A percentile compares a stretch with the other conserved stretches of the same genome.
These are phyloP conservation scores for Butyriboletus loyo DNA, from an alignment of 768 basidiomycete genomes.

Conservation along the genomic window DNA sequence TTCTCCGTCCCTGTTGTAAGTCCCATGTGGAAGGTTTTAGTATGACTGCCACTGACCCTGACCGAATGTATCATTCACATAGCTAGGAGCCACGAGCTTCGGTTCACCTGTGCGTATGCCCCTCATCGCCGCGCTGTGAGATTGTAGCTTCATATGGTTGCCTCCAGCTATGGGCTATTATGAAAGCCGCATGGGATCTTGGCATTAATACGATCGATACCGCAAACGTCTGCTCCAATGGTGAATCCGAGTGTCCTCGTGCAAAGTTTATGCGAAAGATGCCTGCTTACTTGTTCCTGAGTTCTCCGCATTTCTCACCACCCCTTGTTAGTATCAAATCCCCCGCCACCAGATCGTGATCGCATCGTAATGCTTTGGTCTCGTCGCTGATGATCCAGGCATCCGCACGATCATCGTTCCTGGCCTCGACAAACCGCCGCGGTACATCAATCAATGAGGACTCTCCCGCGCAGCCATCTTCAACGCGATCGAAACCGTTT, in stretches of 20 bases:
- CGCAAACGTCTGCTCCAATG: constrained; percentile 36
- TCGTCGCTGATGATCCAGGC: constrained; percentile 11
- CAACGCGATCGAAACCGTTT: constrained; percentile 36
- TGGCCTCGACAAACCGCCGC: constrained; percentile 9
- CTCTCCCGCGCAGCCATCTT: constrained; percentile 37
- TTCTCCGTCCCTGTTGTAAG: constrained; percentile 36
- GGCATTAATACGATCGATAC: constrained; percentile 42
- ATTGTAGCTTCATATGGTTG: constrained; percentile 1
- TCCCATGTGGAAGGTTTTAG: neutral
- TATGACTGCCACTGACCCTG: neutral
- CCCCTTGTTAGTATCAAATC: constrained; percentile 20
- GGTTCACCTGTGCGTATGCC: neutral
- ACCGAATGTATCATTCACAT: neutral
- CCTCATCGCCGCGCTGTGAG: neutral
- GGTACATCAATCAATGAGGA: constrained; percentile 34
- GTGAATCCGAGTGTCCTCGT: constrained; percentile 37
- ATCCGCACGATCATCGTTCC: neutral
- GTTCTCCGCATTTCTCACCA: neutral
- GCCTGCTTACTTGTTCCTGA: neutral
- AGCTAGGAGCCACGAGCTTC: constrained; percentile 25
- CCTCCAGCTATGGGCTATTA: constrained; percentile 27
- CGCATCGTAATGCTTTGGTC: constrained; percentile 23
- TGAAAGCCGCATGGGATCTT: constrained; percentile 39
- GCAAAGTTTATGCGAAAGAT: neutral
- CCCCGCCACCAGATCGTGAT: constrained; percentile 30